phyloP scores from a whole-genome alignment of 1,284 basidiomycete species.

The Sanguinoderma infundibulare region DNA sequence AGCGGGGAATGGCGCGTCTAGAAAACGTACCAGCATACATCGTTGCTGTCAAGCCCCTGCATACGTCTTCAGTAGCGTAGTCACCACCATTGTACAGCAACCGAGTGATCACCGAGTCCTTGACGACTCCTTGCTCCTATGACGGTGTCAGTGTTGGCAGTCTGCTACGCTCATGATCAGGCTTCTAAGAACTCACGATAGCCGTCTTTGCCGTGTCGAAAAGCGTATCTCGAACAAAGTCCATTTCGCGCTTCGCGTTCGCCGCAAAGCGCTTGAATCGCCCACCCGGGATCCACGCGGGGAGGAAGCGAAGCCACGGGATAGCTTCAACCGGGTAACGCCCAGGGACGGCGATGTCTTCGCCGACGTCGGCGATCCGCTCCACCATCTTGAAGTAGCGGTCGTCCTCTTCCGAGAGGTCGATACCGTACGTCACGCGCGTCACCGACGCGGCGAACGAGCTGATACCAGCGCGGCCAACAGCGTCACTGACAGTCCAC shows the following conservation, averaged over 20 bases:
- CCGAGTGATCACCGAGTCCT: slow-evolving; percentile 11
- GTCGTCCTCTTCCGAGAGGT: slow-evolving; percentile 29
- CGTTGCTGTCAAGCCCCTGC: slow-evolving; percentile 12
- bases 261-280: slow-evolving; percentile 15
- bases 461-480: slow-evolving; percentile 19
- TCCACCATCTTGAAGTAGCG: slow-evolving; percentile 16
- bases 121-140: neutral
- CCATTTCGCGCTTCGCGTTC: slow-evolving; percentile 13
- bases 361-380: slow-evolving; percentile 14
- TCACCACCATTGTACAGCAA: slow-evolving; percentile 4
- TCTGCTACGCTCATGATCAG: neutral
- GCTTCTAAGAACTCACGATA: slow-evolving; percentile 3
- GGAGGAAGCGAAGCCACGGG: slow-evolving; percentile 16
- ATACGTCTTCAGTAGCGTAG: neutral
- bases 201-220: slow-evolving; percentile 11
- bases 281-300: slow-evolving; percentile 21
- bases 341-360: slow-evolving; percentile 20
- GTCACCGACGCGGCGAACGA: slow-evolving; percentile 35
- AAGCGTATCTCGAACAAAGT: too few species aligned
- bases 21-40: slow-evolving; percentile 24
- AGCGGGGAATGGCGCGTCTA: too few species aligned
- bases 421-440: slow-evolving; percentile 38
- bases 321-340: slow-evolving; percentile 21
- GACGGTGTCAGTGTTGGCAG: neutral
- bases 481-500: too few species aligned